These are phyloP conservation scores for Phaseolus lunatus DNA, from an alignment of 306 rosid genomes.

Conservation along the genomic window DNA sequence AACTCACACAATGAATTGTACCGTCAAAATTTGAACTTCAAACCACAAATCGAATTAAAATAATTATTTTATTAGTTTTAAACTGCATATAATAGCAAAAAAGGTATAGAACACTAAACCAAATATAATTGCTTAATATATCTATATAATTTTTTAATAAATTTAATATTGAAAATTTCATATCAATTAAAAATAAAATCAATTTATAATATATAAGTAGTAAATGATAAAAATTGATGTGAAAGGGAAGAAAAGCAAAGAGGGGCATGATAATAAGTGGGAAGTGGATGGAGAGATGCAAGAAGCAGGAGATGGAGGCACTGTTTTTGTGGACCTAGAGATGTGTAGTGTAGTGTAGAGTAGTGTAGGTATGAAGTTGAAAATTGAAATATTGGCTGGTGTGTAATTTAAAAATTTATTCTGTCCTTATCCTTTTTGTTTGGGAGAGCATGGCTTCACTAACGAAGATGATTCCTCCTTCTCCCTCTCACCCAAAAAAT, in stretches of 20 bases:
- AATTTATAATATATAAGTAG: too few species aligned
- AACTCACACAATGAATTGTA: too few species aligned
- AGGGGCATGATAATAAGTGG: too few species aligned
- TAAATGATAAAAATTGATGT: too few species aligned
- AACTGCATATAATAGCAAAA: background rate
- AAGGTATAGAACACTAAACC: too few species aligned
- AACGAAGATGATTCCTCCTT: slow-evolving; percentile 17
- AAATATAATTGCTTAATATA: too few species aligned
- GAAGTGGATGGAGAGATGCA: background rate
- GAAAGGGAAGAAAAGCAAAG: too few species aligned
- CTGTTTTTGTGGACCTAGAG: background rate
- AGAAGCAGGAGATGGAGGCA: background rate
- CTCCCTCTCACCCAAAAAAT: background rate
- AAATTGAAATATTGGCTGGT: slow-evolving; percentile 4
- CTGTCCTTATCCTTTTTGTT: background rate
- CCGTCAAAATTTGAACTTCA: too few species aligned
- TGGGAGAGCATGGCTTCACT: background rate
- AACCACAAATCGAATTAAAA: background rate
- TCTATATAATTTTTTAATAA: too few species aligned
- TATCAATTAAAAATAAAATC: too few species aligned
- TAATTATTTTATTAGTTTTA: background rate
- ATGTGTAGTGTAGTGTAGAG: background rate
- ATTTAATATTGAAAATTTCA: too few species aligned
- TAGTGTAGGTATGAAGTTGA: background rate
- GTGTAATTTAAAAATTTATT: background rate